phyloP scores from a whole-genome alignment of 2,329 filamentous ascomycete species.

The Aureobasidium melanogenum region DNA sequence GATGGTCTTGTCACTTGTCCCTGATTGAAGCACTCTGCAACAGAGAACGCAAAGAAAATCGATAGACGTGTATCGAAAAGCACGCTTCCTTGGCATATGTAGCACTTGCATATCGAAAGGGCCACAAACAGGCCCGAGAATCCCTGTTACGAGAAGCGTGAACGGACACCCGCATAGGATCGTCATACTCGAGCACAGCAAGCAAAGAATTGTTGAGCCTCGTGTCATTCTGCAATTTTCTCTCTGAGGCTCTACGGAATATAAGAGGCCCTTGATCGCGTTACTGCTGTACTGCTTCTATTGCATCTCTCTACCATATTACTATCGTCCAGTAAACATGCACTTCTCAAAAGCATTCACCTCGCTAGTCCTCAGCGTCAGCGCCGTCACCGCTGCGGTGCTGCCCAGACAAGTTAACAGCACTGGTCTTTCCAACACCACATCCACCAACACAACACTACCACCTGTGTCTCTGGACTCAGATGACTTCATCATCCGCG shows the following conservation, averaged over 20 bases:
- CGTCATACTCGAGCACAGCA: conserved; percentile 2
- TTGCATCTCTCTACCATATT: neutral
- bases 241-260: neutral
- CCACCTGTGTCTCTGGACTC: neutral
- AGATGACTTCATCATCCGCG: conserved; percentile 14
- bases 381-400: neutral
- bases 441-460: neutral
- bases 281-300: neutral
- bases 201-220: neutral
- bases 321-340: neutral
- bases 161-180: conserved; percentile 1
- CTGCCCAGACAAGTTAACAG: neutral
- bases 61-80: neutral
- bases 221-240: neutral
- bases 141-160: neutral
- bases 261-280: neutral
- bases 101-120: neutral
- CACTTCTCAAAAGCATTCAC: neutral
- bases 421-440: neutral
- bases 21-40: neutral
- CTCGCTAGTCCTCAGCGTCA: neutral
- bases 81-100: neutral
- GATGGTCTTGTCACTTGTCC: neutral
- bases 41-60: neutral
- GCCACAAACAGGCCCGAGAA: neutral